Percentiles rank a stretch among this genome's conserved stretches.
Evolutionary conservation across 2,329 filamentous ascomycete species (phyloP).

Genomic region (Dothidotthia symphoricarpi): DNA sequence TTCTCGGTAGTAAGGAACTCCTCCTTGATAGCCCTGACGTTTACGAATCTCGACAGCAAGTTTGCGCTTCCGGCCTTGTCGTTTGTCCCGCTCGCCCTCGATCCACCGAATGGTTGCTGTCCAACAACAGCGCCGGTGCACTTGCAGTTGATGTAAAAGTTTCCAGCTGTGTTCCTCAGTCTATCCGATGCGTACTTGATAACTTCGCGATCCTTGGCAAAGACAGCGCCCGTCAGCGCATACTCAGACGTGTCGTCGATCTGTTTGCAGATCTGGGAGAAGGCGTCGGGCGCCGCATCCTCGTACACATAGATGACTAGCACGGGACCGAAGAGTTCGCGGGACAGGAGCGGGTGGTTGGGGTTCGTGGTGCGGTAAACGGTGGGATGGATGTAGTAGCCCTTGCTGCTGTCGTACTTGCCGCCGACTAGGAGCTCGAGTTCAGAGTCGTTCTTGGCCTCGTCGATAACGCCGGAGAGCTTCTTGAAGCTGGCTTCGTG

Average conservation of each 20-base stretch:
- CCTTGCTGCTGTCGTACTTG: slow-evolving; percentile 71
- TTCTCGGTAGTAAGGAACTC: slow-evolving; percentile 51
- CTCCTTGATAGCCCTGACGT: slow-evolving; percentile 58
- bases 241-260: slow-evolving; percentile 75
- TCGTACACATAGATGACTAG: slow-evolving; percentile 75
- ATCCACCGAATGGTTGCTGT: slow-evolving; percentile 55
- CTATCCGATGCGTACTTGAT: slow-evolving; percentile 68
- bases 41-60: slow-evolving; percentile 54
- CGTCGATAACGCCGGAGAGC: slow-evolving; percentile 72
- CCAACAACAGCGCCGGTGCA: slow-evolving; percentile 54
- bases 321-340: slow-evolving; percentile 80
- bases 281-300: slow-evolving; percentile 60
- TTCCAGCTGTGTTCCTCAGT: slow-evolving; percentile 71
- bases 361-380: slow-evolving; percentile 75
- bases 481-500: slow-evolving; percentile 80
- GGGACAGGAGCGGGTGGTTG: slow-evolving; percentile 69
- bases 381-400: slow-evolving; percentile 82
- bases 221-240: slow-evolving; percentile 73
- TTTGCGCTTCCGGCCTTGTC: slow-evolving; percentile 58
- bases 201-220: slow-evolving; percentile 66
- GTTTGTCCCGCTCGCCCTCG: slow-evolving; percentile 57
- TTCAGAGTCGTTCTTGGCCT: slow-evolving; percentile 71
- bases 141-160: slow-evolving; percentile 87
- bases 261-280: slow-evolving; percentile 59
- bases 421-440: slow-evolving; percentile 74